phyloP scores from a whole-genome alignment of 2,329 filamentous ascomycete species.

The Colletotrichum camelliae region DNA sequence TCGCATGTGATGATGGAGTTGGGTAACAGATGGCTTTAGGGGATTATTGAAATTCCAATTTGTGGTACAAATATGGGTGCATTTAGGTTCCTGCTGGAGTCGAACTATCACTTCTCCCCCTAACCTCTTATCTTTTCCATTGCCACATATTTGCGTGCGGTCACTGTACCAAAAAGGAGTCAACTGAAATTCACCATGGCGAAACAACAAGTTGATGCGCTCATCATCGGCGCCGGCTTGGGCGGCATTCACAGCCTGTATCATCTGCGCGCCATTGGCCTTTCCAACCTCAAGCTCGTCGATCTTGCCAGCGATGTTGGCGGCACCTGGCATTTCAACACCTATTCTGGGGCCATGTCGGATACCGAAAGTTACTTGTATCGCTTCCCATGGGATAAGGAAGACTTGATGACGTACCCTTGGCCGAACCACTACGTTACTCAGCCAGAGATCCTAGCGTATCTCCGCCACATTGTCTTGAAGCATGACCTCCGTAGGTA shows the following conservation, averaged over 20 bases:
- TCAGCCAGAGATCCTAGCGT: conserved; percentile 11
- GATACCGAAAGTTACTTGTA: not conserved
- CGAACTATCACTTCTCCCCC: not conserved
- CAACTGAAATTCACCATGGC: not conserved
- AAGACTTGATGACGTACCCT: conserved; percentile 10
- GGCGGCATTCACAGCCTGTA: not conserved
- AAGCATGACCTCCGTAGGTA: not conserved
- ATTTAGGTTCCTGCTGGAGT: not conserved
- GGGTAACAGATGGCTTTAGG: too few species aligned
- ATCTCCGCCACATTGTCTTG: not conserved
- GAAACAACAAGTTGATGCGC: not conserved
- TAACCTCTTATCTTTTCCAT: not conserved
- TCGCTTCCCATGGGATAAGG: conserved; percentile 4
- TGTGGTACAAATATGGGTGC: not conserved
- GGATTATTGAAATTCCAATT: not conserved
- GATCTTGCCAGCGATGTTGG: conserved; percentile 27
- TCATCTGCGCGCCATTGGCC: not conserved
- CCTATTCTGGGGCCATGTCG: conserved; percentile 21
- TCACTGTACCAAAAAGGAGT: not conserved
- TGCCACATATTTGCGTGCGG: not conserved
- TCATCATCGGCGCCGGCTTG: not conserved
- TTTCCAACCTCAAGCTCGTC: not conserved
- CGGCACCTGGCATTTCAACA: conserved; percentile 27
- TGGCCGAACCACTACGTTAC: conserved; percentile 1
- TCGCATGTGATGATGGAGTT: not conserved